phyloP scores from a whole-genome alignment of 495 filamentous ascomycete genomes.

The Parmelia sp. region DNA sequence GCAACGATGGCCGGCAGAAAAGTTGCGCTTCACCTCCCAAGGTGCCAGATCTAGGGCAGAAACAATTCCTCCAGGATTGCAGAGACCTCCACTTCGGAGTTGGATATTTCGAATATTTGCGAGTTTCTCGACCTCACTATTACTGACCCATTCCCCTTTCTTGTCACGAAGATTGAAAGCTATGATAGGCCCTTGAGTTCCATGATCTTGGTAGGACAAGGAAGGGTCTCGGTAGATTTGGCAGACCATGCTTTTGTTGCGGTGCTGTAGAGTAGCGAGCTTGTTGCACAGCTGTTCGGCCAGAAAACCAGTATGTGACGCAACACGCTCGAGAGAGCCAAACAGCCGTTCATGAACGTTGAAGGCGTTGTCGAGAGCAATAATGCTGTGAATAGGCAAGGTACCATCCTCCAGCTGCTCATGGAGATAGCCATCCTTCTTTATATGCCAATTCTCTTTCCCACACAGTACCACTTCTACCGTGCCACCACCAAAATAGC shows the following conservation, averaged over 20 bases:
- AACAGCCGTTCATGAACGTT: constrained; percentile 58
- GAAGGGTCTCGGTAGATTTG: constrained; percentile 53
- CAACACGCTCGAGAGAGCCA: constrained; percentile 54
- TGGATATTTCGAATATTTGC: constrained; percentile 59
- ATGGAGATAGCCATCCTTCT: constrained; percentile 52
- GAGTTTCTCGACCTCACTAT: constrained; percentile 54
- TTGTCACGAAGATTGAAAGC: constrained; percentile 59
- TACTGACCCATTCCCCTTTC: constrained; percentile 51
- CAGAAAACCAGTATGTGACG: constrained; percentile 56
- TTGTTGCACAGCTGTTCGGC: constrained; percentile 44
- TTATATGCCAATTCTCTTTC: constrained; percentile 57
- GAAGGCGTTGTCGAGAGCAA: constrained; percentile 64
- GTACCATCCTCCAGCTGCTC: constrained; percentile 73
- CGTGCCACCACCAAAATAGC: constrained; percentile 92
- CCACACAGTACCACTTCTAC: constrained; percentile 70
- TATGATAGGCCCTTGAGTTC: constrained; percentile 61
- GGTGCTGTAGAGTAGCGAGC: constrained; percentile 50
- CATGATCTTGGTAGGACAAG: constrained; percentile 48
- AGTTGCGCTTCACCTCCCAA: constrained; percentile 56
- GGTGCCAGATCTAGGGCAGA: constrained; percentile 40
- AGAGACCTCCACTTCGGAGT: constrained; percentile 63
- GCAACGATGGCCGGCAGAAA: constrained; percentile 60
- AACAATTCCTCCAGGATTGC: constrained; percentile 52
- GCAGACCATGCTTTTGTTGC: constrained; percentile 51
- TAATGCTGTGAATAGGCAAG: constrained; percentile 68